Percentiles rank a stretch among this genome's conserved stretches.
Conservation (phyloP, 495 filamentous ascomycete genomes). For the Melanomma pulvis-pyrius region DNA sequence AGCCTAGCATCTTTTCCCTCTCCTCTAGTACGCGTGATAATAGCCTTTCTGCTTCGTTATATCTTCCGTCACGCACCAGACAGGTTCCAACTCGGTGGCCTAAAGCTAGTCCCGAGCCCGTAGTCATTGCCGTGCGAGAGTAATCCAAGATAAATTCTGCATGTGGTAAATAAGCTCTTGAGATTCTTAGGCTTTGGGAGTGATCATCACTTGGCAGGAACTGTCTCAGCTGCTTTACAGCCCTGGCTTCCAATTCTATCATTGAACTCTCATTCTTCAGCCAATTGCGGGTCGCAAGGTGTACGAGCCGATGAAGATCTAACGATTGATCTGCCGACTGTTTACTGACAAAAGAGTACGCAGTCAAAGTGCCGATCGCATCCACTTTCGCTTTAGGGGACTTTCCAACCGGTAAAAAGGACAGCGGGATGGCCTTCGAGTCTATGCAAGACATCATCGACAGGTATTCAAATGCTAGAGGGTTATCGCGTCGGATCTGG, state of each 20-base stretch:
- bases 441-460: slow-evolving; percentile 52
- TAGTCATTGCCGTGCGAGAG: not conserved
- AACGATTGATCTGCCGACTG: slow-evolving; percentile 39
- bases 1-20: not conserved
- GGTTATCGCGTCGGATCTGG: slow-evolving; percentile 47
- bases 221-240: not conserved
- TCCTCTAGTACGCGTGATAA: no score
- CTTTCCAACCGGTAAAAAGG: slow-evolving; percentile 38
- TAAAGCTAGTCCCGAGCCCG: not conserved
- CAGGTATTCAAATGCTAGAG: slow-evolving; percentile 46
- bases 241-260: not conserved
- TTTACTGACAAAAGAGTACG: slow-evolving; percentile 32
- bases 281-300: slow-evolving; percentile 51
- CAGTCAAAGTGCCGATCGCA: slow-evolving; percentile 30
- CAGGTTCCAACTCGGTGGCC: not conserved
- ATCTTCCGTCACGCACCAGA: not conserved
- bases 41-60: not conserved
- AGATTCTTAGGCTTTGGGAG: not conserved
- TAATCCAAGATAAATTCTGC: not conserved
- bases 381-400: slow-evolving; percentile 39
- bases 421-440: slow-evolving; percentile 49
- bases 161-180: not conserved
- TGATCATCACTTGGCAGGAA: not conserved
- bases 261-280: slow-evolving; percentile 15
- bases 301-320: slow-evolving; percentile 55